Evolutionary conservation across 2,329 filamentous ascomycete species (phyloP).

Genomic region (Hirsutella thompsonii): DNA sequence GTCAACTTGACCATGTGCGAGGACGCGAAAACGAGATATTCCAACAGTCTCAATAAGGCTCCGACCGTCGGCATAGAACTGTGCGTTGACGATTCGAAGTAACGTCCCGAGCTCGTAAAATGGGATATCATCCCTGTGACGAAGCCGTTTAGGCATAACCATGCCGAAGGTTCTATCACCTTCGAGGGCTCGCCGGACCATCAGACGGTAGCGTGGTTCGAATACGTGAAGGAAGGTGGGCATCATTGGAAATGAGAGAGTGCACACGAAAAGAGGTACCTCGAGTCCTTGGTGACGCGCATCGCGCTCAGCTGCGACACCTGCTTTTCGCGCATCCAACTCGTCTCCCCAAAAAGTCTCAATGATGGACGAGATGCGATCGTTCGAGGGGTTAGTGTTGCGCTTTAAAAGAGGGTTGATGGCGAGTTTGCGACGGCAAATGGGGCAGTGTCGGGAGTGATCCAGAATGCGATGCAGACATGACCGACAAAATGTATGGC

Average conservation of each 20-base stretch:
- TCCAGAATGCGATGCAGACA: constrained; percentile 69
- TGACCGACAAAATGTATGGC: constrained; percentile 76
- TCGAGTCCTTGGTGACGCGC: constrained; percentile 42
- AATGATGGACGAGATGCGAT: constrained; percentile 48
- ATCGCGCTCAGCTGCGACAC: constrained; percentile 43
- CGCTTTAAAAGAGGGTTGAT: constrained; percentile 30
- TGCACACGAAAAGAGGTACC: constrained; percentile 69
- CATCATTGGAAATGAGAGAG: constrained; percentile 68
- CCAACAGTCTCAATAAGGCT: constrained; percentile 72
- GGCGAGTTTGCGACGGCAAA: constrained; percentile 57
- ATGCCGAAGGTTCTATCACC: constrained; percentile 72
- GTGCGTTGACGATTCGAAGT: constrained; percentile 60
- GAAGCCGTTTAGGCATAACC: constrained; percentile 53
- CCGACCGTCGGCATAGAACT: constrained; percentile 65
- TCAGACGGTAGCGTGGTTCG: constrained; percentile 80
- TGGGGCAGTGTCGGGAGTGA: constrained; percentile 65
- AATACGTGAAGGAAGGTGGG: constrained; percentile 85
- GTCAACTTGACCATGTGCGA: constrained; percentile 51
- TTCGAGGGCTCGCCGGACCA: constrained; percentile 69
- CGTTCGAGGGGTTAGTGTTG: constrained; percentile 41
- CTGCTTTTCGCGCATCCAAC: constrained; percentile 42
- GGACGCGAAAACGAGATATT: constrained; percentile 62
- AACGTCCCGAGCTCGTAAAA: constrained; percentile 71
- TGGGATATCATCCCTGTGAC: constrained; percentile 17
- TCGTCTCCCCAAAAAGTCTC: constrained; percentile 57